Evolutionary conservation across 768 basidiomycete species (phyloP), one percentile per base, ranked within the genome.

Genomic region (Serendipita indica): DNA sequence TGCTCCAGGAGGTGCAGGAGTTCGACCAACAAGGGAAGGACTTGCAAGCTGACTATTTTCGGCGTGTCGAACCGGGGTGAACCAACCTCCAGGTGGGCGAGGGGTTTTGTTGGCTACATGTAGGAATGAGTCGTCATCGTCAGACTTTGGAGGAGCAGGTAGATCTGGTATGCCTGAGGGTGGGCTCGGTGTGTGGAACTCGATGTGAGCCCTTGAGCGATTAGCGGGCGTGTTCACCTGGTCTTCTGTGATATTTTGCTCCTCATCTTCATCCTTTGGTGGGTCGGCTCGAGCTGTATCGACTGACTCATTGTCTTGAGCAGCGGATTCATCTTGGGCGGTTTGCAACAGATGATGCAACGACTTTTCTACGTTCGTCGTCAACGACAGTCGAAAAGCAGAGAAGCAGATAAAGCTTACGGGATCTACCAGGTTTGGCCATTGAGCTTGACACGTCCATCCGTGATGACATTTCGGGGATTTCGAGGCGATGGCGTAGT

Each of bases 401-500:
- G 10, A 10, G 35, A 22, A 10, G 7, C 22, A 7, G 25, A 4
- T 54, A 28, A 20, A 33, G 32, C 49, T 12, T 33, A 54, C 49
- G 22, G 30, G 49, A 54, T 4, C 12, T 18, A 28, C 22, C 16
- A 12, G 49, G 10, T 54, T 54, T 54, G 4, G 25, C 20, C 32
- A 18, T 30, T 30, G 49, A 54, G n/a, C 30, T 18, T 27, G 49
- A 54, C 5, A 18, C 49, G 10, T 54, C 49, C 49, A 54, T 54
- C 22, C 49, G 20, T 28, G 49, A 54, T 7, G 49, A 54, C 49
- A 54, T 54, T 30, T 54, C 49, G 22, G 49, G 49, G 22, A 54
- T n/a, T 30, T 54, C 49, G 22, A 54, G 49, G 22, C 49, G 10
- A 16, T 54, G 49, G 32, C 49, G 49, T 10, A 54, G 25, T 16